Conservation (phyloP, 768 basidiomycete species). For the Inosperma sp. region DNA sequence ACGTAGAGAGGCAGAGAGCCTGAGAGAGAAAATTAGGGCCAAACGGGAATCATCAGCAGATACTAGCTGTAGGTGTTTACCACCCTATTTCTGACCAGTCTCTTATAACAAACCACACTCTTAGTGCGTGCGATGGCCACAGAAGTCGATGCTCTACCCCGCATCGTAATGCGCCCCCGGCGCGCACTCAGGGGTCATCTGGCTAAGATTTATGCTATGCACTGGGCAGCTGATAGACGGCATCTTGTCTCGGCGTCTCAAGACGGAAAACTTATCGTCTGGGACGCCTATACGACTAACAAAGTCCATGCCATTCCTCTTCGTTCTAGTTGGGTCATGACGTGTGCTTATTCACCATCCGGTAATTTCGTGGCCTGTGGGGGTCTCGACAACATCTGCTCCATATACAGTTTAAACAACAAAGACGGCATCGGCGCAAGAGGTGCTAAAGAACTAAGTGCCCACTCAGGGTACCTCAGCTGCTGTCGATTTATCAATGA, state of each 20-base stretch:
- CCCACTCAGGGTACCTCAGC: conserved; percentile 95
- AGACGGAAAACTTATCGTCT: conserved; percentile 98
- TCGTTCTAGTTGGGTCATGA: conserved; percentile 99
- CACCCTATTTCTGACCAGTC: conserved; percentile 6
- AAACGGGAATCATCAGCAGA: conserved; percentile 97
- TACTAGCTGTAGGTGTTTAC: conserved; percentile 75
- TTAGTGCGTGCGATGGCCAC: conserved; percentile 97
- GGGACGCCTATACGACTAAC: conserved; percentile 99
- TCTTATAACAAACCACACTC: conserved; percentile 15
- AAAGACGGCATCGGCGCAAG: conserved; percentile 75
- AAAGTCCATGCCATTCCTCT: conserved; percentile 99
- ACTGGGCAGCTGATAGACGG: conserved; percentile 96
- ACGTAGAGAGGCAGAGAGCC: conserved; percentile 89
- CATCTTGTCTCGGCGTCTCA: conserved; percentile 99
- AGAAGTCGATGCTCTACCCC: conserved; percentile 92
- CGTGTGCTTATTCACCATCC: conserved; percentile 95
- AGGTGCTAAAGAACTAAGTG: conserved; percentile 91
- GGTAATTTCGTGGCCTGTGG: conserved; percentile 98
- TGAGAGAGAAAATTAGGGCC: conserved; percentile 98
- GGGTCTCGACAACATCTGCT: conserved; percentile 98
- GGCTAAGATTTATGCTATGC: conserved; percentile 99
- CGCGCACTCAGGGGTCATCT: conserved; percentile 95
- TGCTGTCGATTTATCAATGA: conserved; percentile 99
- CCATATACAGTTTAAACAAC: conserved; percentile 91
- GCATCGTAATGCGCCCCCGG: conserved; percentile 94